These are phyloP conservation scores for Ogataea paraovalis DNA, from an alignment of 805 yeast genomes.

Conservation along the genomic window DNA sequence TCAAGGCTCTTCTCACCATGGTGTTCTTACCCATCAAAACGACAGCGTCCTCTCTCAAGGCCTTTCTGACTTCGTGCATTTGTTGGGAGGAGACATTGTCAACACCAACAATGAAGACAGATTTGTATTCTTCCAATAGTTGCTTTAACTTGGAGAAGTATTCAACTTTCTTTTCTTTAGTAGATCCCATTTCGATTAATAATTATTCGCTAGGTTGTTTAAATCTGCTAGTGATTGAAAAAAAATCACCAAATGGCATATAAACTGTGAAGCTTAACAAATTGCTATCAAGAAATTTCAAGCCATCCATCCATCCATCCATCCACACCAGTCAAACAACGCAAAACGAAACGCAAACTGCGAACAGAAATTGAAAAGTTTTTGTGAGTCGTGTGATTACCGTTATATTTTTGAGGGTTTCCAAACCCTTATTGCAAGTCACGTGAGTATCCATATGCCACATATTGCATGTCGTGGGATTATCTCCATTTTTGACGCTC, in stretches of 20 bases:
- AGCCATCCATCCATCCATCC: not conserved
- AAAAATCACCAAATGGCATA: not conserved
- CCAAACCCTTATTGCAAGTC: too few relatives aligned
- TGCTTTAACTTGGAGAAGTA: conserved; percentile 94
- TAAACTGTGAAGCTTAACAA: not conserved
- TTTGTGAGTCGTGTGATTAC: too few relatives aligned
- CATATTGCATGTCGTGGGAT: too few relatives aligned
- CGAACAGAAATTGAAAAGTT: too few relatives aligned
- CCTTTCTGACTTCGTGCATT: conserved; percentile 99
- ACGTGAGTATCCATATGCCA: too few relatives aligned
- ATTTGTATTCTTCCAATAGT: conserved; percentile 94
- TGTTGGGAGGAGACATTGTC: conserved; percentile 99
- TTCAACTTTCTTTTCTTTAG: conserved; percentile 95
- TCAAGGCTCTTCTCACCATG: conserved; percentile 99
- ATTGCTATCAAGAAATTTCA: not conserved
- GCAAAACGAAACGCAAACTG: too few relatives aligned
- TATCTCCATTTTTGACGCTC: too few relatives aligned
- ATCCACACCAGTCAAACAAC: not conserved
- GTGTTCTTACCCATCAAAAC: conserved; percentile 99
- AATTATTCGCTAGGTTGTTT: conserved; percentile 74
- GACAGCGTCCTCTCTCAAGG: conserved; percentile 91
- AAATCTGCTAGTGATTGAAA: conserved; percentile 46
- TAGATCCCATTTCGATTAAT: conserved; percentile 99
- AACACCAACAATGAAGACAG: conserved; percentile 98
- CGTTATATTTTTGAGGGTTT: too few relatives aligned